A percentile compares a stretch with the other conserved stretches of the same genome.
These are phyloP conservation scores for Xylaria sp. DNA, from an alignment of 495 filamentous ascomycete genomes.

Conservation along the genomic window DNA sequence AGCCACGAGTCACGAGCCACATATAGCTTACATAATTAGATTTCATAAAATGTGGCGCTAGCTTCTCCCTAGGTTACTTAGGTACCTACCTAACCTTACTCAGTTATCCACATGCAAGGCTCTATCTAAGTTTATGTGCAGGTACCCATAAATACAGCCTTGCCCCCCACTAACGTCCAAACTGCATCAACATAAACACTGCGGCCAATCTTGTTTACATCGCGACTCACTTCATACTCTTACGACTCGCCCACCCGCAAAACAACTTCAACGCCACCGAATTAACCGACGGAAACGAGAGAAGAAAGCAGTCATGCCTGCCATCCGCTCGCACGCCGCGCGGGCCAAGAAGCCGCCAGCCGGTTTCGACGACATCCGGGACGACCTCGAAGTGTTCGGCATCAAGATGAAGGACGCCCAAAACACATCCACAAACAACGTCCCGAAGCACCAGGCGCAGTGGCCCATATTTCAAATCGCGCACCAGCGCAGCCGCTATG, in stretches of 20 bases:
- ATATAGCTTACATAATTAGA: slow-evolving; percentile 33
- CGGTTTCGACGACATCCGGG: slow-evolving; percentile 96
- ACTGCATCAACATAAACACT: slow-evolving; percentile 18
- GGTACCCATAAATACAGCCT: slow-evolving; percentile 13
- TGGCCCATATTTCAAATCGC: slow-evolving; percentile 99
- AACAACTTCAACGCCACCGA: background rate
- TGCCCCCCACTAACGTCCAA: slow-evolving; percentile 23
- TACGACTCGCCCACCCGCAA: background rate
- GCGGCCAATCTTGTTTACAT: background rate
- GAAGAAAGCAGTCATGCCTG: slow-evolving; percentile 70
- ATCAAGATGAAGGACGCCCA: slow-evolving; percentile 99
- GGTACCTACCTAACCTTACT: background rate
- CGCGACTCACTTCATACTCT: background rate
- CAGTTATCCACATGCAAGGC: too few species aligned
- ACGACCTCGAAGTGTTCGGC: slow-evolving; percentile 91
- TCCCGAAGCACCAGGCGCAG: slow-evolving; percentile 79
- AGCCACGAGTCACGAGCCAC: slow-evolving; percentile 28
- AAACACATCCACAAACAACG: slow-evolving; percentile 64
- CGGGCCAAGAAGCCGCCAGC: slow-evolving; percentile 86
- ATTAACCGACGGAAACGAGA: background rate
- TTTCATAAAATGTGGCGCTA: slow-evolving; percentile 28
- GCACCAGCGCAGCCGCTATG: slow-evolving; percentile 90
- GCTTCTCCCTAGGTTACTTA: slow-evolving; percentile 10
- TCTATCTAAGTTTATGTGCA: too few species aligned
- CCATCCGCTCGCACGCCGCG: slow-evolving; percentile 72